Evolutionary conservation across 371 early-diverging fungal genomes (phyloP), one percentile per base, ranked within the genome.

Genomic region (Mucor mucedo): DNA sequence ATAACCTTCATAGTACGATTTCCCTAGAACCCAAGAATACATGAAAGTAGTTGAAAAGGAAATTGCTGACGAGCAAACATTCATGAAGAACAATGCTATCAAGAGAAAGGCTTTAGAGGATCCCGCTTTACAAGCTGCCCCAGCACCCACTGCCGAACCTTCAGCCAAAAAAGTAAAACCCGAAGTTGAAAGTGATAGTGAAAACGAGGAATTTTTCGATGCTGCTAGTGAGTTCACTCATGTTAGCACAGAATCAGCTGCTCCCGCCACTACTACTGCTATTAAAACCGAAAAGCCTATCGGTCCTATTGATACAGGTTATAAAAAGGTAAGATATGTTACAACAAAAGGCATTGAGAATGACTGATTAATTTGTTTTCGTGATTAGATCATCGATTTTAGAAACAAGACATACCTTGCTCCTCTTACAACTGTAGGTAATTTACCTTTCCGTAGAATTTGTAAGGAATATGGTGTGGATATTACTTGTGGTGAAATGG

Each of bases 401-500:
- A 82, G 89, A 59, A 89, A 90, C 66, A 97, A 97, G 65, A 88
- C 93, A 9, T 98, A 98, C 70, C 84, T 97, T 58, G 99, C 98
- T 7, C 99, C 99, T 13, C 79, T 98, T 66, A 98, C 99, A 0
- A 98, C 98, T 4, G 82, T 76, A 56, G 39, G 67, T 27, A 97
- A 98, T 75, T 79, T 98, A 41, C 98, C 99, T 38, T 98, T 97
- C 85, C 85, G 99, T 9, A 87, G 97, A 28, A 77, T 97, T 39
- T 95, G 96, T 77, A 97, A 97, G 72, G 87, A 79, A 11, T 95
- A 87, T 67, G 99, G 99, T 38, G 98, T 92, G 2, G 98, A 97
- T 72, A 91, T 98, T 49, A 98, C 99, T 3, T 96, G 98, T 70
- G 94, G 95, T 62, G 98, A 98, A 77, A 98, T 98, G 98, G 94